phyloP scores from a whole-genome alignment of 1,139 yeast genomes.

The Suhomyces maxii region DNA sequence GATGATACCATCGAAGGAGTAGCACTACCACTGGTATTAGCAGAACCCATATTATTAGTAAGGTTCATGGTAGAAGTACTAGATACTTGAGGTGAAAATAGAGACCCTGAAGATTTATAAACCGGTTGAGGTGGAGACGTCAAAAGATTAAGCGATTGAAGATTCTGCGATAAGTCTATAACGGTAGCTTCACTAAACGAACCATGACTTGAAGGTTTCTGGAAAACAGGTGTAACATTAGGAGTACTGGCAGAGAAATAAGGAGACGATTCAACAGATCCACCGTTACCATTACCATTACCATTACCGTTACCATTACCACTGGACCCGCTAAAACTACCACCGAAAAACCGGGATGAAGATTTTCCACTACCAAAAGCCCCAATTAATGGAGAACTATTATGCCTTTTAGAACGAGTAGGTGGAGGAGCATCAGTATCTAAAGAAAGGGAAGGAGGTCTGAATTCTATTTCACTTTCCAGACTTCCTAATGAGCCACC shows the following conservation, averaged over 20 bases:
- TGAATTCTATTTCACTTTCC: slow-evolving; percentile 5
- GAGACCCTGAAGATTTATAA: slow-evolving; percentile 2
- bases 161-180: slow-evolving; percentile 6
- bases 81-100: slow-evolving; percentile 2
- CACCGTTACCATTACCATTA: neutral
- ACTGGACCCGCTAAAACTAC: neutral
- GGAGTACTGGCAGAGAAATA: slow-evolving; percentile 6
- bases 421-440: slow-evolving; percentile 1
- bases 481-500: slow-evolving; percentile 2
- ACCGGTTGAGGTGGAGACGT: slow-evolving; percentile 5
- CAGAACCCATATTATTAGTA: neutral
- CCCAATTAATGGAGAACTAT: slow-evolving; percentile 17
- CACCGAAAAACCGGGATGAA: slow-evolving; percentile 7
- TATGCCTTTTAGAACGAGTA: slow-evolving; percentile 10
- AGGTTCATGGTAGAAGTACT: neutral
- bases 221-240: slow-evolving; percentile 4
- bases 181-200: slow-evolving; percentile 3
- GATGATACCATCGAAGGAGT: slow-evolving; percentile 12
- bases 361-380: slow-evolving; percentile 5
- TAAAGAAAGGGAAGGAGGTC: neutral
- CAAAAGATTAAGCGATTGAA: slow-evolving; percentile 6
- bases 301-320: neutral
- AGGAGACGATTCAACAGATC: slow-evolving; percentile 5
- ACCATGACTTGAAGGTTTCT: neutral
- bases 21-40: slow-evolving; percentile 11